Base-by-base conservation (phyloP, 305 asterid genomes). In the Solanum hybrid region DNA sequence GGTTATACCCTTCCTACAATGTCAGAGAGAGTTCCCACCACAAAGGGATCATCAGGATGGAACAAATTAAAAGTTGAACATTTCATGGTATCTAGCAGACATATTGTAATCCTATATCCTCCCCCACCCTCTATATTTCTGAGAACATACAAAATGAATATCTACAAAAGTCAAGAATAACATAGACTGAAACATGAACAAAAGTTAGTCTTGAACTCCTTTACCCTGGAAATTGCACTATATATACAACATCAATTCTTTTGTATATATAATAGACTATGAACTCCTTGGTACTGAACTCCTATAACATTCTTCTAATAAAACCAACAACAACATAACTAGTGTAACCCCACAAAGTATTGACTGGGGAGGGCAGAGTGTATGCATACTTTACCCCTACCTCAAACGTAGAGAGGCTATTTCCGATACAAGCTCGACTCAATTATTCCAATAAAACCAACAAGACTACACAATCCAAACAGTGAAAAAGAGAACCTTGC, bases 401-500 rank as follows among this genome's bases (percentile, higher is more conserved):
- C 29, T 4, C 13, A 67, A 67, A 67, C 7, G 28, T 67, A 67
- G 75, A 67, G 3, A n/a, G 6, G 31, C 6, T 67, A 24, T 67
- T 67, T 67, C 31, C 3, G 6, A 67, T 64, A 67, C 6, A 64
- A 10, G 29, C 74, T 64, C 74, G 1, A 3, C 29, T 67, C 6
- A n/a, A 84, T 18, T 84, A 6, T 51, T 84, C 46, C 76, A 84
- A 20, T 31, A 84, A 57, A 51, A 31, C 42, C 5, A 29, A 18
- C 87, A 84, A 46, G 26, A 51, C 88, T 29, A 51, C 9, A n/a
- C 7, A n/a, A 22, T 22, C 57, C 57, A 79, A 22, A 8, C 31
- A 11, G 9, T 2, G 26, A 1, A 78, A 83, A 42, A n/a, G 28
- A 87, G 67, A 88, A 73, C 64, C 81, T 3, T 35, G 93, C 99